Evolutionary conservation across 129 eudicot species (phyloP), one percentile per base, ranked within the genome.

Genomic region (Ambrosia artemisiifolia): DNA sequence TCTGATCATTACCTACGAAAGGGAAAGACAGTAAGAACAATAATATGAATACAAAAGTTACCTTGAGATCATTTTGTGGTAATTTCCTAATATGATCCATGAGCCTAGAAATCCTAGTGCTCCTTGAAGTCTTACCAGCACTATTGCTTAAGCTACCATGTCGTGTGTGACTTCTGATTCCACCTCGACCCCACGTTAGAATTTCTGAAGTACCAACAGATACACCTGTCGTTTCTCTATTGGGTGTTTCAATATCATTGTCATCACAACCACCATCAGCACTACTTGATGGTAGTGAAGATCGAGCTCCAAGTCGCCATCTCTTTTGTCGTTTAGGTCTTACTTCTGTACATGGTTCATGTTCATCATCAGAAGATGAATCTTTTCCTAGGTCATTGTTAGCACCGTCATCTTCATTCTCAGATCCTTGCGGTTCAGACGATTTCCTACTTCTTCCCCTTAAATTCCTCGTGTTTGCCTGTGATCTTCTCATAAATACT

Each of bases 171-270:
- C 99, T 94, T 33, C 97, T 88, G 35, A 86, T 78, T 18, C 97
- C 91, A 74, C 93, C 96, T 62, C 86, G 46, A 40, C 91, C 99
- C 99, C 99, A 94, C 2, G 86, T 84, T 17, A 84, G 78, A 72
- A 90, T 84, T 24, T 79, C 77, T 9, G 82, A 17, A 18, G 43
- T 72, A n/a, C 82, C 83, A 44, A 54, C 40, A 34, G 80, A 56
- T 59, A 18, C 53, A 24, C 65, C 40, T 2, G 24, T 13, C 43
- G 1, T 2, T 60, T 60, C 7, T 60, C 65, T 60, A 32, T 38
- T 5, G 28, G 28, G 28, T 24, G 28, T 24, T 24, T 24, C 28
- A 30, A 16, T 4, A 5, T 79, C 83, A 42, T 78, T 71, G 8
- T 63, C 77, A 78, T 78, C 82, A 62, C 36, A 35, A 10, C 57